These are phyloP conservation scores for Chlamydomonas sphaeroides DNA, from an alignment of 139 green algal species.

Conservation along the genomic window DNA sequence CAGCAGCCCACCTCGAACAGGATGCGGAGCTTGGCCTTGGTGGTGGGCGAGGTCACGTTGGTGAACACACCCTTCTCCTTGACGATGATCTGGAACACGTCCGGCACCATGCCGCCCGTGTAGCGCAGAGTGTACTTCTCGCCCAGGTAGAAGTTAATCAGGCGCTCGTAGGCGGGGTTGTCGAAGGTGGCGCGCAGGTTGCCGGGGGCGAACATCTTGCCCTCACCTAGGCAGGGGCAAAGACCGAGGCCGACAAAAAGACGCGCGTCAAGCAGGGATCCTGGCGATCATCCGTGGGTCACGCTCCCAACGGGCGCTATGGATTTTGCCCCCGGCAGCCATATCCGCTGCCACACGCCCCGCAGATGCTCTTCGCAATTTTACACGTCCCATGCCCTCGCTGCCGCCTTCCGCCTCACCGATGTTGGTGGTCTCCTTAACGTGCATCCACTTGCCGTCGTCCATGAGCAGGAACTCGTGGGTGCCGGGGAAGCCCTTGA, in stretches of 20 bases:
- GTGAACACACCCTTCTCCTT: slow-evolving; percentile 97
- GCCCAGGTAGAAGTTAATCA: slow-evolving; percentile 91
- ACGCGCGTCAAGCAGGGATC: too few species aligned
- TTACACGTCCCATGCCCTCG: too few species aligned
- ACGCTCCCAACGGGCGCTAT: too few species aligned
- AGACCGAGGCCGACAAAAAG: too few species aligned
- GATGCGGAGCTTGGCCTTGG: slow-evolving; percentile 96
- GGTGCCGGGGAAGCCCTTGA: slow-evolving; percentile 87
- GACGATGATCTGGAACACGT: slow-evolving; percentile 97
- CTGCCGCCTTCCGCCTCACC: slow-evolving; percentile 48
- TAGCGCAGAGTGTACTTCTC: slow-evolving; percentile 97
- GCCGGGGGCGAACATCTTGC: slow-evolving; percentile 96
- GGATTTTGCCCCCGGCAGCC: too few species aligned
- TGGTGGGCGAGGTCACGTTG: slow-evolving; percentile 93
- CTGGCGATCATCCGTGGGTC: too few species aligned
- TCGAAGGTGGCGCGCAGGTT: slow-evolving; percentile 96
- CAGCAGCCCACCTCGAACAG: slow-evolving; percentile 88
- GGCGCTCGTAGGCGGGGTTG: slow-evolving; percentile 93
- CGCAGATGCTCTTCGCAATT: too few species aligned
- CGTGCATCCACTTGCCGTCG: slow-evolving; percentile 96
- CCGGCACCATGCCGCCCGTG: slow-evolving; percentile 96
- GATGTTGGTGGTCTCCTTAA: slow-evolving; percentile 94
- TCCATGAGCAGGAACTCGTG: slow-evolving; percentile 98
- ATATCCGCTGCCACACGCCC: too few species aligned
- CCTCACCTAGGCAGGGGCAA: slow-evolving; percentile 85